Percentiles rank a stretch among this genome's conserved stretches.
These are phyloP conservation scores for Cryptococcus jaspeensis DNA, from an alignment of 1,284 basidiomycete species.

Conservation along the genomic window DNA sequence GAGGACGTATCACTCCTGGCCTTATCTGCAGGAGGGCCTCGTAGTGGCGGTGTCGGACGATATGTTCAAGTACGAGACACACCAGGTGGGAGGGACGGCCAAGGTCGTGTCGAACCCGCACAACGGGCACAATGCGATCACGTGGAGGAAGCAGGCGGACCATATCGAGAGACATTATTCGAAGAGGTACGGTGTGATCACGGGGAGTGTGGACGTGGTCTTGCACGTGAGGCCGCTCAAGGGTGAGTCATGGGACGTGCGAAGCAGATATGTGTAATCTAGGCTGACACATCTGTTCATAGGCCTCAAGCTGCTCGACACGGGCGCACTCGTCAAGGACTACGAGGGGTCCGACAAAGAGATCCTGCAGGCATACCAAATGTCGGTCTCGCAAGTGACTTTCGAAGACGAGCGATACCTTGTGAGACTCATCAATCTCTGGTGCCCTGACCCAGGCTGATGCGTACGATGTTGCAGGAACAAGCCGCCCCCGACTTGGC, in stretches of 20 bases:
- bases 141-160: slow-evolving; percentile 77
- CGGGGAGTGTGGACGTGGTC: slow-evolving; percentile 74
- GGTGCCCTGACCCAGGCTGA: not conserved
- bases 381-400: slow-evolving; percentile 70
- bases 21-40: slow-evolving; percentile 88
- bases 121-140: slow-evolving; percentile 60
- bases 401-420: slow-evolving; percentile 86
- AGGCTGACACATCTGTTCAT: slow-evolving; percentile 1
- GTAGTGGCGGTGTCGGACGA: slow-evolving; percentile 85
- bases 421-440: slow-evolving; percentile 54
- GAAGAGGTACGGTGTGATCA: slow-evolving; percentile 83
- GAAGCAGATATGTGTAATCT: no score
- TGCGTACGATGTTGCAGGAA: slow-evolving; percentile 39
- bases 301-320: slow-evolving; percentile 85
- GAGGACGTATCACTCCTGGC: slow-evolving; percentile 84
- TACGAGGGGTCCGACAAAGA: slow-evolving; percentile 82
- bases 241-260: slow-evolving; percentile 56
- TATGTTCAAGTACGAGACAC: slow-evolving; percentile 77
- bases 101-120: slow-evolving; percentile 70
- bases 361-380: slow-evolving; percentile 79
- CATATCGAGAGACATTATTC: slow-evolving; percentile 81
- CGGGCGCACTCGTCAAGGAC: slow-evolving; percentile 89
- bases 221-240: slow-evolving; percentile 83
- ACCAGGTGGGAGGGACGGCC: slow-evolving; percentile 60
- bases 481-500: slow-evolving; percentile 73